Conservation (phyloP, 495 filamentous ascomycete genomes). For the Amniculicola lignicola region DNA sequence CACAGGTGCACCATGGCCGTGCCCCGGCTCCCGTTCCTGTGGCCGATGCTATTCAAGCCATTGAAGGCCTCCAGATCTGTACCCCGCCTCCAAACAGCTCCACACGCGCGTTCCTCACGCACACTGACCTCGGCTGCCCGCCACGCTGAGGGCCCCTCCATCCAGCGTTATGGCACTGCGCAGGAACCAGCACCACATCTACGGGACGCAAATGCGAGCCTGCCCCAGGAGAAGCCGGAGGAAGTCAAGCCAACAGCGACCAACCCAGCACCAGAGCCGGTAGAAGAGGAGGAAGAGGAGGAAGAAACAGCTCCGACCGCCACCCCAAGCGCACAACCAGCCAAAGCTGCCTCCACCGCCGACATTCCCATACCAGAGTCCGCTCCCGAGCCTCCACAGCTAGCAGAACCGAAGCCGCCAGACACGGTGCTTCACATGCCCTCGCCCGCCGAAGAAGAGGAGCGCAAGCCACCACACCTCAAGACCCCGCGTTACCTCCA, state of each 20-base stretch:
- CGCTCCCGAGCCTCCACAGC: conserved; percentile 32
- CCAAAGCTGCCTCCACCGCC: neutral
- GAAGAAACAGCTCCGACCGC: conserved; percentile 8
- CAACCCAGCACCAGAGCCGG: conserved; percentile 8
- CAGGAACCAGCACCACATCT: conserved; percentile 54
- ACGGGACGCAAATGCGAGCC: neutral
- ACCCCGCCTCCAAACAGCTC: no score
- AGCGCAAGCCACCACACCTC: conserved; percentile 61
- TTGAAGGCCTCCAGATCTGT: neutral
- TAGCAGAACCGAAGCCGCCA: conserved; percentile 49
- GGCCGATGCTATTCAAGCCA: conserved; percentile 39
- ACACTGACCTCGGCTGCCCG: conserved; percentile 1
- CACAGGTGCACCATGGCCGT: conserved; percentile 42
- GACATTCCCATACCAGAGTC: conserved; percentile 18
- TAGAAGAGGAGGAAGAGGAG: conserved; percentile 30
- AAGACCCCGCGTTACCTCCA: conserved; percentile 78
- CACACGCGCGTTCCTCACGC: neutral
- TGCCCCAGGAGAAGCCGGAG: neutral
- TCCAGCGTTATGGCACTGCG: conserved; percentile 59
- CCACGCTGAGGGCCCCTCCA: neutral
- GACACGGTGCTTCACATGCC: conserved; percentile 65
- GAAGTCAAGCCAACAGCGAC: conserved; percentile 21
- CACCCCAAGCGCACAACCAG: conserved; percentile 9
- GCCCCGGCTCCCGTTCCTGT: conserved; percentile 43
- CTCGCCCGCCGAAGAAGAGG: conserved; percentile 48